These are phyloP conservation scores for Aspergillus avenaceus DNA, from an alignment of 495 filamentous ascomycete species.

Conservation along the genomic window DNA sequence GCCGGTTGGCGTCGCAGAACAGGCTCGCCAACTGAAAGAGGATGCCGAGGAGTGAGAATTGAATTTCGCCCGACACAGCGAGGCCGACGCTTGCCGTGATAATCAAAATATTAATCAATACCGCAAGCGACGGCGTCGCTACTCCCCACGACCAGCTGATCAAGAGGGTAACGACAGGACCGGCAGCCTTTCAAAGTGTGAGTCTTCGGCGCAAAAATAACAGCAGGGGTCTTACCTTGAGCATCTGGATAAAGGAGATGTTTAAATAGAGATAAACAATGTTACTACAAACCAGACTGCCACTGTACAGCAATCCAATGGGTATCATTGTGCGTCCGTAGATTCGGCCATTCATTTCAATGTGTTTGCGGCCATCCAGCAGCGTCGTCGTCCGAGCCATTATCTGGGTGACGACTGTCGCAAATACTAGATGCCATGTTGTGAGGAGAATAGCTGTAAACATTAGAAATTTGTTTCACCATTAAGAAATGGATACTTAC, in stretches of 20 bases:
- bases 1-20: conserved; percentile 68
- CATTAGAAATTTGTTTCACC: background rate
- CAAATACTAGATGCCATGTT: conserved; percentile 74
- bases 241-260: conserved; percentile 80
- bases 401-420: conserved; percentile 68
- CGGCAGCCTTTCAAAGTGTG: no score
- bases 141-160: conserved; percentile 62
- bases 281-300: conserved; percentile 70
- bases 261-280: conserved; percentile 70
- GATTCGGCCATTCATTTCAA: conserved; percentile 64
- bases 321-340: conserved; percentile 70
- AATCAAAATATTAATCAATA: conserved; percentile 63
- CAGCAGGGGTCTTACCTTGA: conserved; percentile 51
- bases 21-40: conserved; percentile 67
- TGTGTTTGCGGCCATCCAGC: conserved; percentile 62
- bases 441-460: conserved; percentile 58
- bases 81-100: conserved; percentile 73
- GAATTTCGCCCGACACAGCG: conserved; percentile 71
- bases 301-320: conserved; percentile 69
- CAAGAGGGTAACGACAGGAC: conserved; percentile 65
- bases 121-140: conserved; percentile 53
- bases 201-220: background rate
- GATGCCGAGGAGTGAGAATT: conserved; percentile 65
- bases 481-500: conserved; percentile 1
- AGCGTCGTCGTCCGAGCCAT: conserved; percentile 63